Base-by-base conservation (phyloP, 1,284 basidiomycete genomes). In the Cutaneotrichosporon sp. region DNA sequence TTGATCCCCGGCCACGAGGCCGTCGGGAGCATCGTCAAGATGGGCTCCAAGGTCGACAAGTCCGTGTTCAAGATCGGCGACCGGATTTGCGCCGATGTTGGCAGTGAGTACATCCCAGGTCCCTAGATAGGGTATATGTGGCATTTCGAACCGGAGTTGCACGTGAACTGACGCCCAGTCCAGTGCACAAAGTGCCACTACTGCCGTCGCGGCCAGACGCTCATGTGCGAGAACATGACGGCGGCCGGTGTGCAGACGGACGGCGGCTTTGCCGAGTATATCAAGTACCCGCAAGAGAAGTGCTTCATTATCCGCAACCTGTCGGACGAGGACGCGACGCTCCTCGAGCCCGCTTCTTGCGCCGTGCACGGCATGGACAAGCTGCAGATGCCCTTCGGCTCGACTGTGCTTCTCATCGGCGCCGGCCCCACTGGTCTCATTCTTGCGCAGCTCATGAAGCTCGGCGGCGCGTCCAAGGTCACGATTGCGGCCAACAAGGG, bases 351-450 rank as follows among this genome's bases (percentile, higher is more conserved):
- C 21, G 89, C 91, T 5, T 88, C 91, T 16, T 94, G 91, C 76
- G 91, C 91, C 18, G 86, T 94, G 61, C 92, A 94, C 80, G 91
- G 91, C 14, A 85, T 92, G 65, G 92, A 93, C 82, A 91, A 90
- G 76, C 85, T 94, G 60, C 85, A 84, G 65, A 86, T 89, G 32
- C 85, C 88, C 18, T 88, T 91, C 66, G 91, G 91, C 42, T 82
- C 88, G 53, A 89, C 91, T 63, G 90, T 87, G 16, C 84, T 93
- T 55, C 82, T 93, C 62, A 84, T 93, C 67, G 82, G 82, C 68
- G 76, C 79, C 40, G 79, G 79, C 36, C 91, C 91, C 1, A 89
- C 86, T 58, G 91, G 91, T 51, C 85, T 94, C 53, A 90, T 93
- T 69, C 85, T 94, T 53, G 88, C 91, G 1, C 91, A 94, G 78